Evolutionary conservation across 768 basidiomycete species (phyloP), one percentile per base, ranked within the genome.

Genomic region (Hygrophorus russula): DNA sequence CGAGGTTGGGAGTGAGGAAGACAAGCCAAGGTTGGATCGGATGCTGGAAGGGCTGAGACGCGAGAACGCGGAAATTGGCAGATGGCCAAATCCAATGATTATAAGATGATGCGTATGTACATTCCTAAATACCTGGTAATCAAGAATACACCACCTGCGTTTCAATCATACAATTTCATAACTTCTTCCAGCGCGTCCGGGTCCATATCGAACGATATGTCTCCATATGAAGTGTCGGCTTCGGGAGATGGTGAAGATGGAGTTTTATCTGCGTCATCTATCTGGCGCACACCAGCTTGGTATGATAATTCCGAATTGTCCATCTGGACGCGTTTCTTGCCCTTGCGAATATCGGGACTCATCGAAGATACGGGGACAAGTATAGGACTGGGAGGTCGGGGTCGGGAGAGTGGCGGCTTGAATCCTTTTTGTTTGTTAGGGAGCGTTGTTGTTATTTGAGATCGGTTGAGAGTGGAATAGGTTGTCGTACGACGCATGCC

Each of bases 401-500:
- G 36, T 37, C 20, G 14, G 18, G 29, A 10, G 5, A 67, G 51
- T 3, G 67, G 67, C 5, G 66, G 60, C 36, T 58, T 66, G 56
- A 69, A 68, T 5, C 50, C 53, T 42, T 62, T 65, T 41, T 58
- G 64, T 43, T 52, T 57, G 9, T 50, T 56, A 1, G 63, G 61
- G 12, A 67, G 52, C 3, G 41, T 34, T 7, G 45, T 13, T 12
- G 51, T n/a, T 13, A 19, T 13, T 32, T 29, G 15, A 35, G 15
- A 6, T 19, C 33, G 14, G 18, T 6, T 3, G 47, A 36, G 9
- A 19, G 42, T 35, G 9, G 59, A 50, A 6, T 49, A 46, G 1
- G 59, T 58, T 40, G 55, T 53, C 1, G 56, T 56, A 12, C 66
- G 59, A n/a, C 65, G 62, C 66, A 68, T 68, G 32, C 67, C 66